Percentiles rank a stretch among this genome's conserved stretches.
These are phyloP conservation scores for Trifolium subterraneum DNA, from an alignment of 306 rosid genomes.

Conservation along the genomic window DNA sequence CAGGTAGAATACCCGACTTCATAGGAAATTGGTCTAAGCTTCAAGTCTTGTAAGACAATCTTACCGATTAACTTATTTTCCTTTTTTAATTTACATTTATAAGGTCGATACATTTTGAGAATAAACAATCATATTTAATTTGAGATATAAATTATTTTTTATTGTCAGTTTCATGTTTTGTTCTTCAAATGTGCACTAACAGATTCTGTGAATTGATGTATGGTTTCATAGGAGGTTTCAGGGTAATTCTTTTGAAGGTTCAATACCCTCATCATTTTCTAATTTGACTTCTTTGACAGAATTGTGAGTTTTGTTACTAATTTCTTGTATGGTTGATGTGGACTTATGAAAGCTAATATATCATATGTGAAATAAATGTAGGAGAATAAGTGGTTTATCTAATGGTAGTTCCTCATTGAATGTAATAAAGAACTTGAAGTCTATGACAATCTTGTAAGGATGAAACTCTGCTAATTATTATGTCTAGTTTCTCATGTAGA, in stretches of 20 bases:
- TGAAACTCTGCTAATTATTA: constrained; percentile 17
- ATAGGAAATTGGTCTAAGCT: constrained; percentile 76
- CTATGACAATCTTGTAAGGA: constrained; percentile 67
- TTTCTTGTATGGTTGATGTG: not conserved
- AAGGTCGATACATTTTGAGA: not conserved
- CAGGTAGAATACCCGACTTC: constrained; percentile 74
- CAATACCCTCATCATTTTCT: constrained; percentile 69
- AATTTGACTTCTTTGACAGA: constrained; percentile 69
- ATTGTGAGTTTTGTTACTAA: constrained; percentile 58
- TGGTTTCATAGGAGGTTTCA: constrained; percentile 68
- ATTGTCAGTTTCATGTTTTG: not conserved
- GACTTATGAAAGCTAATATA: constrained; percentile 40
- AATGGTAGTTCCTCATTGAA: constrained; percentile 76
- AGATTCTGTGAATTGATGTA: not conserved
- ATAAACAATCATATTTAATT: not conserved
- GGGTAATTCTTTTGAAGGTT: constrained; percentile 79
- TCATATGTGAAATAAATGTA: too few species aligned
- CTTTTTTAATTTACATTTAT: not conserved
- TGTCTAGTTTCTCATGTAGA: constrained; percentile 15
- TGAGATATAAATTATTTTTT: not conserved
- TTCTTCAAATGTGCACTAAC: constrained; percentile 18
- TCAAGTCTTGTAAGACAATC: constrained; percentile 59
- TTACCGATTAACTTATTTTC: not conserved
- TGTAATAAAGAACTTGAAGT: constrained; percentile 68
- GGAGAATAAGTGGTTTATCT: constrained; percentile 66